Conservation (phyloP, 2,329 filamentous ascomycete genomes). For the Plenodomus biglobosus region DNA sequence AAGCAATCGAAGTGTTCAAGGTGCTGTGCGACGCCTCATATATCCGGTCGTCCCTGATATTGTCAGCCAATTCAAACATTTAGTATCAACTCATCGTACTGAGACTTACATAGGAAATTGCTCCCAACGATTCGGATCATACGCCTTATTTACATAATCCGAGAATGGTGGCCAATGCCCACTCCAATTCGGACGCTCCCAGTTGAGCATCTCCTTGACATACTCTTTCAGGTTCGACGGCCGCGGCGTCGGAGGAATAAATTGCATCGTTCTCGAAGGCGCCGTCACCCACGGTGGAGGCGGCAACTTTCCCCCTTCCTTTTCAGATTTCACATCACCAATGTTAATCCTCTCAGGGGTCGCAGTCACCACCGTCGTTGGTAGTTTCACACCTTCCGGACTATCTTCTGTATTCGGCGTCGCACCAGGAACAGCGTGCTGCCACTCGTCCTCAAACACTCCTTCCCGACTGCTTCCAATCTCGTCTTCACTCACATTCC, state of each 20-base stretch:
- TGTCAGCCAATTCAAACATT: too few species aligned
- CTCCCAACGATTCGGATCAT: constrained; percentile 54
- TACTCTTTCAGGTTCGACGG: constrained; percentile 39
- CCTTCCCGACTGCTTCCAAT: constrained; percentile 7
- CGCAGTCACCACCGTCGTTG: not conserved
- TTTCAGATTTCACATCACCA: not conserved
- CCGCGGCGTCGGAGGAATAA: constrained; percentile 17
- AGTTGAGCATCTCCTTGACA: constrained; percentile 48
- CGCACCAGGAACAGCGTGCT: constrained; percentile 20
- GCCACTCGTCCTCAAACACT: constrained; percentile 28
- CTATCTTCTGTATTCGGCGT: constrained; percentile 1
- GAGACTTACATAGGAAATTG: constrained; percentile 42
- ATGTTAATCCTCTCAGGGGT: not conserved
- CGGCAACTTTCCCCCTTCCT: constrained; percentile 10
- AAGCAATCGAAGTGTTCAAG: constrained; percentile 24
- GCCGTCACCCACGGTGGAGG: constrained; percentile 30
- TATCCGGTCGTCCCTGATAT: constrained; percentile 42
- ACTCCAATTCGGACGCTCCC: constrained; percentile 43
- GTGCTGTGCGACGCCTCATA: constrained; percentile 43
- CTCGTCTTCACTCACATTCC: constrained; percentile 8
- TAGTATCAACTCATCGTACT: too few species aligned
- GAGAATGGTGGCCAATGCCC: constrained; percentile 51
- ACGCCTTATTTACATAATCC: constrained; percentile 47
- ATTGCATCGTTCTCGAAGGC: constrained; percentile 15
- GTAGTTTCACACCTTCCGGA: not conserved